A percentile compares a stretch with the other conserved stretches of the same genome.
Evolutionary conservation across 768 basidiomycete species (phyloP).

Genomic region (Phaeotremella skinneri): DNA sequence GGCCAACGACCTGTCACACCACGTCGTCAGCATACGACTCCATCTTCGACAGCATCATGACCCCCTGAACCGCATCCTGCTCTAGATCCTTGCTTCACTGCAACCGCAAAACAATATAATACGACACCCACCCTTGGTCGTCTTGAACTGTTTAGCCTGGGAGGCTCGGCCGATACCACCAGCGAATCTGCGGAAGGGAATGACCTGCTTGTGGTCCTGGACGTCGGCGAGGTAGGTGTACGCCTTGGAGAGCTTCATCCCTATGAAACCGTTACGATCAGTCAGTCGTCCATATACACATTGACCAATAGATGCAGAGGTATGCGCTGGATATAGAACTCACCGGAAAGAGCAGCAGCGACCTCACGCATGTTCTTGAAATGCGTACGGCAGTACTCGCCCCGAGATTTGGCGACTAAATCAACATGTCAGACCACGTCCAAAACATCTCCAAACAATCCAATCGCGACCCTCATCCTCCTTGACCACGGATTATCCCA

Average conservation of each 20-base stretch:
- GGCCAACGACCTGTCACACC: constrained; percentile 87
- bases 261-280: constrained; percentile 53
- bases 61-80: background rate
- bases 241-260: constrained; percentile 89
- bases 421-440: constrained; percentile 15
- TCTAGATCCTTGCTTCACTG: background rate
- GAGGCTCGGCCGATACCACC: constrained; percentile 92
- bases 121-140: constrained; percentile 79
- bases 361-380: constrained; percentile 99
- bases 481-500: constrained; percentile 1
- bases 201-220: constrained; percentile 91
- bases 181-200: constrained; percentile 93
- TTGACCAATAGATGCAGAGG: background rate
- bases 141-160: constrained; percentile 94
- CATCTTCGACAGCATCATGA: background rate
- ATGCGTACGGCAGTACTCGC: constrained; percentile 97
- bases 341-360: constrained; percentile 86
- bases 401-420: constrained; percentile 81
- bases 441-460: background rate
- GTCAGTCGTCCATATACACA: background rate
- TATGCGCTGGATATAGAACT: constrained; percentile 35
- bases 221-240: constrained; percentile 92
- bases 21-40: constrained; percentile 2
- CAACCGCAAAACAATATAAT: too few relatives aligned
- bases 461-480: constrained; percentile 6